A percentile compares a stretch with the other conserved stretches of the same genome.
These are phyloP conservation scores for Zymoseptoria crescenta DNA, from an alignment of 2,329 filamentous ascomycete genomes.

Conservation along the genomic window DNA sequence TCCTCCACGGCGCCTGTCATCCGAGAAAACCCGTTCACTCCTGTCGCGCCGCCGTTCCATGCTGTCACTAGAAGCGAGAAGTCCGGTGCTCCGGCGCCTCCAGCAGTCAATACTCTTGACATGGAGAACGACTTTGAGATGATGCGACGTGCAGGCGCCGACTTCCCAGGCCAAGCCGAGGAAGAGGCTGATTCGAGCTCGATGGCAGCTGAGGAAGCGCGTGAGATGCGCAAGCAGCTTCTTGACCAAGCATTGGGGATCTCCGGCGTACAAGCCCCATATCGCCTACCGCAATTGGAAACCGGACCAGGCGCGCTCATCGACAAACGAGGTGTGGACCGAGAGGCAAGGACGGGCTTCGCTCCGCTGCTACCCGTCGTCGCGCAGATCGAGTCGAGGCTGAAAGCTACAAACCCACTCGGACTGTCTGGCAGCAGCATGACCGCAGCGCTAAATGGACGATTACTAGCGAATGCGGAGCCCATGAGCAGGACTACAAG, in stretches of 20 bases:
- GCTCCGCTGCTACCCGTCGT: conserved; percentile 21
- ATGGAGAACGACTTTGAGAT: conserved; percentile 43
- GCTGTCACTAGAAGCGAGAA: conserved; percentile 42
- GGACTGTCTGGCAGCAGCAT: conserved; percentile 17
- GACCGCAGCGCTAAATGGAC: conserved; percentile 20
- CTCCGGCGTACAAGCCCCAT: conserved; percentile 24
- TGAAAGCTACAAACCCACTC: conserved; percentile 5
- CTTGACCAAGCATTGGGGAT: conserved; percentile 29
- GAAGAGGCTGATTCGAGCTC: conserved; percentile 18
- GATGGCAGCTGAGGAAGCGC: conserved; percentile 15
- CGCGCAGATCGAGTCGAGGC: conserved; percentile 15
- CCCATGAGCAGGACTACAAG: conserved; percentile 25
- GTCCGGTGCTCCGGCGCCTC: conserved; percentile 38
- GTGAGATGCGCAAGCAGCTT: conserved; percentile 23
- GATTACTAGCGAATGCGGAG: conserved; percentile 18
- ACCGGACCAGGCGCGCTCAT: conserved; percentile 29
- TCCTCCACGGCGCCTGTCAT: conserved; percentile 25
- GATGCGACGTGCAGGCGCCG: conserved; percentile 32
- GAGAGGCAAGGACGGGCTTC: conserved; percentile 28
- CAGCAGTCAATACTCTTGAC: conserved; percentile 36
- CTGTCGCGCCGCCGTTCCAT: conserved; percentile 38
- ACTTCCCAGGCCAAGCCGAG: conserved; percentile 8
- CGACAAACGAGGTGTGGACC: conserved; percentile 26
- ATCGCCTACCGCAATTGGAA: conserved; percentile 29
- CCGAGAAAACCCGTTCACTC: conserved; percentile 36